Conservation (phyloP, 768 basidiomycete species). For the Psilocybe tampanensis region DNA sequence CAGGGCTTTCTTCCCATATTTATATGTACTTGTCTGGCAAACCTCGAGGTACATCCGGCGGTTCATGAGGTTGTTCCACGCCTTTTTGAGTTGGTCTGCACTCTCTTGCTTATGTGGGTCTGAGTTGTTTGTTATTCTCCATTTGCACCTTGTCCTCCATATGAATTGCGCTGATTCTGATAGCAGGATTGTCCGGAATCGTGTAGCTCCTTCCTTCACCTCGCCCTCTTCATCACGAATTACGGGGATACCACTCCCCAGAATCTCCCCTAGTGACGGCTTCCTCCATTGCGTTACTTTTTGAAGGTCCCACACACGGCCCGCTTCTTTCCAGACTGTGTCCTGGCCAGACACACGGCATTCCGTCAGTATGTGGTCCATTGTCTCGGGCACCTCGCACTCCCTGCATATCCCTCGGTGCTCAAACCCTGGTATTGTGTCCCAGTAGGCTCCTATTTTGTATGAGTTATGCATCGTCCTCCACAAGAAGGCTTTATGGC, state of each 20-base stretch:
- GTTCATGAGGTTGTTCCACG: constrained; percentile 20
- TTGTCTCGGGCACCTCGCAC: constrained; percentile 21
- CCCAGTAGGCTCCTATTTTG: constrained; percentile 28
- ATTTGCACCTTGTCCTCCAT: constrained; percentile 28
- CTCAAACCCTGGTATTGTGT: constrained; percentile 14
- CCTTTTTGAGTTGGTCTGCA: constrained; percentile 5
- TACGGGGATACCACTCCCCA: constrained; percentile 17
- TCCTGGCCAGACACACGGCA: constrained; percentile 24
- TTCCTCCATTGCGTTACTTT: background rate
- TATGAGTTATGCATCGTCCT: constrained; percentile 24
- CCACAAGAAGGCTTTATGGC: constrained; percentile 21
- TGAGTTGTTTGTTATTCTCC: constrained; percentile 20
- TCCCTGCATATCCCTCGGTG: constrained; percentile 10
- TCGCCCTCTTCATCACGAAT: background rate
- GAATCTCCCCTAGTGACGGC: constrained; percentile 15
- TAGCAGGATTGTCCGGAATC: constrained; percentile 26
- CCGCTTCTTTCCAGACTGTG: constrained; percentile 22
- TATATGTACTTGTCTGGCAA: background rate
- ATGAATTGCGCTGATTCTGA: constrained; percentile 31
- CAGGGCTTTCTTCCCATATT: constrained; percentile 5
- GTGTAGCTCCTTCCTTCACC: background rate
- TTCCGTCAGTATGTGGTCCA: constrained; percentile 29
- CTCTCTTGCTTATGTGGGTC: constrained; percentile 3
- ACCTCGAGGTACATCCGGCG: constrained; percentile 18
- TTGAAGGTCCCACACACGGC: constrained; percentile 16